Percentiles rank a stretch among this genome's conserved stretches.
These are phyloP conservation scores for Marsdenia floribunda DNA, from an alignment of 257 asterid species.

Conservation along the genomic window DNA sequence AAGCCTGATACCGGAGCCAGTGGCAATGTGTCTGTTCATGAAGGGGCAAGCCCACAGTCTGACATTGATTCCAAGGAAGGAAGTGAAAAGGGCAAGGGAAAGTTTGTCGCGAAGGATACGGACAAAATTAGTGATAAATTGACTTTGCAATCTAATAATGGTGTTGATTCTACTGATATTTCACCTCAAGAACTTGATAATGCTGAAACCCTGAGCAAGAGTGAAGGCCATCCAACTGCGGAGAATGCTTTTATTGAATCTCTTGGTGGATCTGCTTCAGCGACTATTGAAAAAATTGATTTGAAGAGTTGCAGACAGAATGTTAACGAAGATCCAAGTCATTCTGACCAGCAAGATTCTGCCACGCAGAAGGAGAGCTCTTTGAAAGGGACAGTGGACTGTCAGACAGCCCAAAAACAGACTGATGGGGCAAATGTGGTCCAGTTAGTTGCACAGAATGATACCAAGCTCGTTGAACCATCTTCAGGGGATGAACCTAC, in stretches of 20 bases:
- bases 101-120: not conserved
- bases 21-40: not conserved
- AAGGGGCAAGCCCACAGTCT: not conserved
- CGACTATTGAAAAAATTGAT: not conserved
- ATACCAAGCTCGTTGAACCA: slow-evolving; percentile 17
- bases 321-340: not conserved
- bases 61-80: slow-evolving; percentile 1
- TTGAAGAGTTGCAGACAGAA: not conserved
- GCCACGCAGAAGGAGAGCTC: slow-evolving; percentile 6
- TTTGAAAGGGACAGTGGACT: slow-evolving; percentile 16
- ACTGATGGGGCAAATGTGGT: slow-evolving; percentile 24
- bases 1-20: not conserved
- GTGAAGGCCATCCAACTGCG: not conserved
- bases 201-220: not conserved
- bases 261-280: not conserved
- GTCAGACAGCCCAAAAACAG: slow-evolving; percentile 23
- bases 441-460: slow-evolving; percentile 29
- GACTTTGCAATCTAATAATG: not conserved
- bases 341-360: not conserved
- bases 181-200: not conserved
- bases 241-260: not conserved
- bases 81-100: slow-evolving; percentile 3
- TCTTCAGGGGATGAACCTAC: slow-evolving; percentile 16
- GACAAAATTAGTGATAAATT: not conserved
- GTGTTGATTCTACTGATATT: not conserved